Conservation (phyloP, 1,284 basidiomycete species). For the Ustilago shanxiensis region DNA sequence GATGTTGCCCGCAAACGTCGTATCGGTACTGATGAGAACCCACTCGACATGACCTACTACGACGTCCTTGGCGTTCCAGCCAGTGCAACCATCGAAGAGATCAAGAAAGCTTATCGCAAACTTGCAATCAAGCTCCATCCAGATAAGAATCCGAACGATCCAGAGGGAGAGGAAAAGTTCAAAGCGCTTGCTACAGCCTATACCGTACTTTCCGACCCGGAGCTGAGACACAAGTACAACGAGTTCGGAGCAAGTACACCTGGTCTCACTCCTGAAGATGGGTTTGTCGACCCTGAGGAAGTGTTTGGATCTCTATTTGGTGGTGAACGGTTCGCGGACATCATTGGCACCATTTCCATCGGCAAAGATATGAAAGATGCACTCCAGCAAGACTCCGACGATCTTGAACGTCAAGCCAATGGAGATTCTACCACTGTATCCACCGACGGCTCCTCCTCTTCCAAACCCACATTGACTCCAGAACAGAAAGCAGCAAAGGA, state of each 20-base stretch:
- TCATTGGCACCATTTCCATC: slow-evolving; percentile 85
- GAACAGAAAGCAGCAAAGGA: slow-evolving; percentile 85
- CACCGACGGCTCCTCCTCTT: background rate
- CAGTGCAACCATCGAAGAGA: slow-evolving; percentile 82
- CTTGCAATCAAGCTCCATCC: slow-evolving; percentile 87
- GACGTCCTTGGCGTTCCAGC: slow-evolving; percentile 81
- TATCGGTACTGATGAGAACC: slow-evolving; percentile 68
- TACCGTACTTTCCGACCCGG: slow-evolving; percentile 81
- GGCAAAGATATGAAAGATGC: slow-evolving; percentile 98
- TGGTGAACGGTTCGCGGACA: slow-evolving; percentile 83
- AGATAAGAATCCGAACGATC: slow-evolving; percentile 90
- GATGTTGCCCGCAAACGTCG: slow-evolving; percentile 55
- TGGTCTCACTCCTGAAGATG: slow-evolving; percentile 65
- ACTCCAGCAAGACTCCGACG: slow-evolving; percentile 89
- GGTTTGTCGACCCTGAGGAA: slow-evolving; percentile 80
- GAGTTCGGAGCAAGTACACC: slow-evolving; percentile 75
- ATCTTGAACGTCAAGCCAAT: slow-evolving; percentile 67
- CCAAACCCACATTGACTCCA: slow-evolving; percentile 76
- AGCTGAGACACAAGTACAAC: slow-evolving; percentile 90
- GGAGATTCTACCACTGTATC: slow-evolving; percentile 17
- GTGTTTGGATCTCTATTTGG: slow-evolving; percentile 78
- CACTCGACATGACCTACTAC: slow-evolving; percentile 69
- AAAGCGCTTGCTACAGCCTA: slow-evolving; percentile 75
- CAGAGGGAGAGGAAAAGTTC: slow-evolving; percentile 84
- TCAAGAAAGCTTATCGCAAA: slow-evolving; percentile 96